Evolutionary conservation across 176 grass and related monocot species (phyloP).

Genomic region (Cymbopogon citratus): DNA sequence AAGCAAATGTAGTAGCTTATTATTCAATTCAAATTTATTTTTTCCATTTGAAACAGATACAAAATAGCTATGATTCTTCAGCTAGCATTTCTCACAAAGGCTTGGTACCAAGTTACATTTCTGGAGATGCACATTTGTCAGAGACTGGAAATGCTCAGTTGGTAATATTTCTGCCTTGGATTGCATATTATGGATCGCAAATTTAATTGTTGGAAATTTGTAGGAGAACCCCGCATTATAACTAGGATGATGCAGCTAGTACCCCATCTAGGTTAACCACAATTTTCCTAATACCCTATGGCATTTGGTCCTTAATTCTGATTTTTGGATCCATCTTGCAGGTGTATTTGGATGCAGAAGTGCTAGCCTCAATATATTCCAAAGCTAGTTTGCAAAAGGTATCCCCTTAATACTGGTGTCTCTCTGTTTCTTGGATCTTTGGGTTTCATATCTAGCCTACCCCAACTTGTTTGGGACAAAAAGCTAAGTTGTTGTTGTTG

Average conservation of each 20-base stretch:
- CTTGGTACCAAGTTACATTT: conserved; percentile 24
- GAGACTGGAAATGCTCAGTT: conserved; percentile 38
- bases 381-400: conserved; percentile 58
- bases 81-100: conserved; percentile 28
- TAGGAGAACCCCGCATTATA: not conserved
- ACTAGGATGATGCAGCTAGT: not conserved
- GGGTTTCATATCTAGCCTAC: too few species aligned
- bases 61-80: conserved; percentile 38
- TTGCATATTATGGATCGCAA: not conserved
- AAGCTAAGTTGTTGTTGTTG: too few species aligned
- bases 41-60: conserved; percentile 35
- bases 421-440: too few species aligned
- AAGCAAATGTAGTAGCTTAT: not conserved
- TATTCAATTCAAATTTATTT: not conserved
- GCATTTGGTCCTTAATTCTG: conserved; percentile 12
- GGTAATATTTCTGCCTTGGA: conserved; percentile 38
- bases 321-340: conserved; percentile 26
- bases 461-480: too few species aligned
- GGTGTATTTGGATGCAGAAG: conserved; percentile 69
- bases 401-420: conserved; percentile 51
- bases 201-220: not conserved
- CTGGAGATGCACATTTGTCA: conserved; percentile 29
- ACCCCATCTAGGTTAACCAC: not conserved
- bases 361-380: conserved; percentile 41
- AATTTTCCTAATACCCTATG: not conserved